A percentile compares a stretch with the other conserved stretches of the same genome.
phyloP scores from a whole-genome alignment of 2,329 filamentous ascomycete species.

The Fusarium abutilonis region DNA sequence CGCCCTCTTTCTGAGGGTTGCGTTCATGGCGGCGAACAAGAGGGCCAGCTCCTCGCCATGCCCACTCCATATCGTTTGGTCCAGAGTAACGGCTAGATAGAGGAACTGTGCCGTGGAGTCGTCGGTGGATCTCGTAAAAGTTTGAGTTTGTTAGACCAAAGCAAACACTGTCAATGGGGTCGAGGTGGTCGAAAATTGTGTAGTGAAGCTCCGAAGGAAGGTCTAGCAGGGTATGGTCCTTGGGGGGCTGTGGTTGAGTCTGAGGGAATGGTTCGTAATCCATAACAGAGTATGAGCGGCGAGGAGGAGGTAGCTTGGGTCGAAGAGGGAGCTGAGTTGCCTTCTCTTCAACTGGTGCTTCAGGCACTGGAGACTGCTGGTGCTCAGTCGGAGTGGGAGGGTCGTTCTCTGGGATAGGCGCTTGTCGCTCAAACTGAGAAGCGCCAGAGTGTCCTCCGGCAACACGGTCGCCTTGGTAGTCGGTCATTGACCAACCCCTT shows the following conservation, averaged over 20 bases:
- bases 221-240: constrained; percentile 59
- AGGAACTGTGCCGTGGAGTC: constrained; percentile 65
- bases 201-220: constrained; percentile 70
- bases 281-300: constrained; percentile 69
- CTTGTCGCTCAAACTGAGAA: constrained; percentile 43
- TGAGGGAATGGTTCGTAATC: constrained; percentile 62
- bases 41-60: constrained; percentile 66
- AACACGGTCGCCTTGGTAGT: constrained; percentile 52
- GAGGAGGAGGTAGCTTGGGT: constrained; percentile 58
- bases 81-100: constrained; percentile 66
- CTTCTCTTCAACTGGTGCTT: constrained; percentile 33
- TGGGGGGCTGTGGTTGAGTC: constrained; percentile 59
- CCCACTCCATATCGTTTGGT: constrained; percentile 71
- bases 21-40: constrained; percentile 49
- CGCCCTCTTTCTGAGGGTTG: constrained; percentile 29
- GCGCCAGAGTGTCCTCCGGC: constrained; percentile 37
- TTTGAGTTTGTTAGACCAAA: constrained; percentile 67
- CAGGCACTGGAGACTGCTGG: constrained; percentile 27
- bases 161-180: constrained; percentile 71
- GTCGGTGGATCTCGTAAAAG: constrained; percentile 67
- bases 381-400: constrained; percentile 20
- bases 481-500: constrained; percentile 59
- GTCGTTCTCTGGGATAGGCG: constrained; percentile 51
- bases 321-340: constrained; percentile 42
- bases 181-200: constrained; percentile 68